Evolutionary conservation across 177 flowering plant genomes (phyloP).

Genomic region (Vitis hybrid): DNA sequence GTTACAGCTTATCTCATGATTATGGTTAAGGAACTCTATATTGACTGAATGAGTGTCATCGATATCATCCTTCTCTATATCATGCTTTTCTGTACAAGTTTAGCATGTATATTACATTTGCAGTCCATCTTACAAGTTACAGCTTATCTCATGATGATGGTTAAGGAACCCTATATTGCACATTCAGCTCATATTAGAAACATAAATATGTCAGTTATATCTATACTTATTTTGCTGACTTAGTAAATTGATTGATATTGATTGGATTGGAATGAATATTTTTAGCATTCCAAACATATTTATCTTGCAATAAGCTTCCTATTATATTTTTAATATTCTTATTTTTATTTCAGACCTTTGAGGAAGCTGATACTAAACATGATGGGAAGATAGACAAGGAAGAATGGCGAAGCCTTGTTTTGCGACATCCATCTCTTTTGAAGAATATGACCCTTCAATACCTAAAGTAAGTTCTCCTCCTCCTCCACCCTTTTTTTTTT

Average conservation of each 20-base stretch:
- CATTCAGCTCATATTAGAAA: background rate
- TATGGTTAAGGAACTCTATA: too few relatives aligned
- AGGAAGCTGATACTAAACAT: constrained; percentile 61
- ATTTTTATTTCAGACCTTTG: constrained; percentile 40
- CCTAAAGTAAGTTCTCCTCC: constrained; percentile 37
- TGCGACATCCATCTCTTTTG: constrained; percentile 53
- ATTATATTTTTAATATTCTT: background rate
- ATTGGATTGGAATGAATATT: background rate
- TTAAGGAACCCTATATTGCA: background rate
- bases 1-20: too few relatives aligned
- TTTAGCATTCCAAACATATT: background rate
- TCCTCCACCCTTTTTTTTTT: too few relatives aligned
- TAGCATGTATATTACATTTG: background rate
- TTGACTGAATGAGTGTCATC: too few relatives aligned
- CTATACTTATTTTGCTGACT: background rate
- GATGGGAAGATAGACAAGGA: constrained; percentile 63
- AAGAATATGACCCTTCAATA: constrained; percentile 63
- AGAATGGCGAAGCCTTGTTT: constrained; percentile 53
- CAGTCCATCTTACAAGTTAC: background rate
- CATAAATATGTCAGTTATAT: background rate
- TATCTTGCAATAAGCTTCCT: background rate
- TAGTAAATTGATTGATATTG: background rate
- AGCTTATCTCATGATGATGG: background rate
- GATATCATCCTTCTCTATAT: background rate
- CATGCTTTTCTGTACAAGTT: background rate